A percentile compares a stretch with the other conserved stretches of the same genome.
phyloP scores from a whole-genome alignment of 176 grass and related monocot species.

The Avena atlantica region DNA sequence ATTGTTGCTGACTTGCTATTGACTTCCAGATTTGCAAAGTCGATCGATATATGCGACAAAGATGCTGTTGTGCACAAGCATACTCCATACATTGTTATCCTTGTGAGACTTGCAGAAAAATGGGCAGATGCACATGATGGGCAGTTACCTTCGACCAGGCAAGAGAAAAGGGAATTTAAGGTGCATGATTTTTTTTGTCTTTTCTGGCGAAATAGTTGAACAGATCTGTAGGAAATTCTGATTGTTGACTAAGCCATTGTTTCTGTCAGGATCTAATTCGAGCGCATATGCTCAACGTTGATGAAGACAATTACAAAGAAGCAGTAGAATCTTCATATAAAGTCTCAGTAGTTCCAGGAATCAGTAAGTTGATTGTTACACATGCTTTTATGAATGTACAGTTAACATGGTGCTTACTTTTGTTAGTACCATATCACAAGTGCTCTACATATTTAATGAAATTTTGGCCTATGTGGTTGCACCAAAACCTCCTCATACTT shows the following conservation, averaged over 20 bases:
- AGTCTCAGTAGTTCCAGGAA: constrained; percentile 76
- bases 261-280: constrained; percentile 81
- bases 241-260: constrained; percentile 41
- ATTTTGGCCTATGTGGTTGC: constrained; percentile 8
- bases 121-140: constrained; percentile 83
- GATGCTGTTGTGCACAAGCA: constrained; percentile 95
- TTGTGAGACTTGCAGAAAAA: constrained; percentile 80
- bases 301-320: constrained; percentile 99
- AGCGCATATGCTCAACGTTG: constrained; percentile 83
- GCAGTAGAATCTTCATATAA: constrained; percentile 94
- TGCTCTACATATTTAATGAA: constrained; percentile 36
- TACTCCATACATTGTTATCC: constrained; percentile 91
- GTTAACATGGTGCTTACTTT: constrained; percentile 23
- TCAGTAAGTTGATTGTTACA: constrained; percentile 69
- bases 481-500: background rate
- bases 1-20: constrained; percentile 20
- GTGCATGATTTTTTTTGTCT: constrained; percentile 43
- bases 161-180: constrained; percentile 99
- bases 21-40: constrained; percentile 76
- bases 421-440: background rate
- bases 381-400: constrained; percentile 1
- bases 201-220: background rate
- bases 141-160: constrained; percentile 76
- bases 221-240: background rate
- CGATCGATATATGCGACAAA: constrained; percentile 77